Evolutionary conservation across 768 basidiomycete species (phyloP), one percentile per base, ranked within the genome.

Genomic region (Pleurotus tuber-regium): DNA sequence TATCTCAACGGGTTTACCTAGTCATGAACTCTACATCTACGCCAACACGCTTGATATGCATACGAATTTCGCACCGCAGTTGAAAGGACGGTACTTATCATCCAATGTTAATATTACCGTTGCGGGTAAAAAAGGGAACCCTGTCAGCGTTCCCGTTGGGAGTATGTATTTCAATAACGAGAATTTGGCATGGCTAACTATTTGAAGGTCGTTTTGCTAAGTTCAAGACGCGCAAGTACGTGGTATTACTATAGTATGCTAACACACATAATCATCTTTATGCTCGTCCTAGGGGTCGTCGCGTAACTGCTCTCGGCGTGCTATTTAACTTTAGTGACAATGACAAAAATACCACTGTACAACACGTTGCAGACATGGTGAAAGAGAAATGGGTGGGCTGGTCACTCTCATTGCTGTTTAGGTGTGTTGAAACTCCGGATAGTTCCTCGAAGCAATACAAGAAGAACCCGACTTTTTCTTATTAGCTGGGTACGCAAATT

Each of bases 21-120:
- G 86, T 63, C 92, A 94, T 57, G 92, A 95, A 68, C 63, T 92
- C 18, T 92, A 91, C 64, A 73, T 75, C 53, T 88, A 87, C 61
- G 74, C 70, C 9, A 75, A 83, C 60, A 72, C 86, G 3, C 73
- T 81, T 23, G 87, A 88, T 61, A 84, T 88, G 69, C 72, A 86
- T 63, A 66, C 74, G 48, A 86, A 86, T 61, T 87, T 92, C 58
- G 82, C 70, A 4, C 84, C 82, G 2, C 68, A 79, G 40, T 75
- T 84, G 66, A 72, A 78, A 6, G 90, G 87, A 4, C 76, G 83
- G 38, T 94, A 92, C 65, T 69, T 97, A 43, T 83, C 90, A 1
- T 89, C 85, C 2, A 96, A 95, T 60, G 87, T 82, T 52, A 89
- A 94, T 68, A 89, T 95, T 62, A 92, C 90, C 2, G 61, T 87